Base-by-base conservation (phyloP, 139 green algal species). In the Ostreobium quekettii region DNA sequence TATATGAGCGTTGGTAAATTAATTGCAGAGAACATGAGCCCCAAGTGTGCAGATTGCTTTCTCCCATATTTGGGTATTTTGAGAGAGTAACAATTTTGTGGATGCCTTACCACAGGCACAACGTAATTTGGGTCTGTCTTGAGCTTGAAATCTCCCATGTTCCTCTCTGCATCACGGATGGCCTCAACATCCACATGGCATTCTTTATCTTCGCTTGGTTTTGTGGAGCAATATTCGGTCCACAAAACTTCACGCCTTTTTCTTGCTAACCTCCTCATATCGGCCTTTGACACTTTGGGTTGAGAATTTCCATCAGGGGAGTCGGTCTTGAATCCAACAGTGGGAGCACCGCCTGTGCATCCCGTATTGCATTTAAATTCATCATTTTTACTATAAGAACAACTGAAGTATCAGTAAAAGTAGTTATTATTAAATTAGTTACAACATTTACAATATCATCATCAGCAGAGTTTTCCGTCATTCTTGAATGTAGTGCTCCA, bases 121-220 rank as follows among this genome's bases (percentile, higher is more conserved):
- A 92, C 75, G 48, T 86, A 93, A 35, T 81, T 77, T 1, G 77
- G 78, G 47, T 91, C 85, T n/a, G 58, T 79, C 71, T 93, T 93
- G 36, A 95, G 85, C 69, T 91, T 91, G 78, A 86, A 91, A 68
- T 93, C 86, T 2, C 86, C 86, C 37, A 91, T 85, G 49, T 75
- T 91, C 19, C 62, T 61, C 33, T 80, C 67, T 15, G 86, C 88
- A 35, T 83, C 60, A 48, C 64, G 48, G 26, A 81, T 81, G 33
- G 70, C 73, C 2, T 19, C 36, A 2, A 87, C 67, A 67, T 92
- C 87, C 5, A 59, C 83, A 26, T 79, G 81, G 66, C 85, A 83
- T 60, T 92, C 83, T 36, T 80, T 78, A 1, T 70, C 65, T 39
- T 85, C 71, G 47, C 91, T 79, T 15, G 88, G 88, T 30, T 71